Base-by-base conservation (phyloP, 148 eudicot species). In the Polygonum maritimum region DNA sequence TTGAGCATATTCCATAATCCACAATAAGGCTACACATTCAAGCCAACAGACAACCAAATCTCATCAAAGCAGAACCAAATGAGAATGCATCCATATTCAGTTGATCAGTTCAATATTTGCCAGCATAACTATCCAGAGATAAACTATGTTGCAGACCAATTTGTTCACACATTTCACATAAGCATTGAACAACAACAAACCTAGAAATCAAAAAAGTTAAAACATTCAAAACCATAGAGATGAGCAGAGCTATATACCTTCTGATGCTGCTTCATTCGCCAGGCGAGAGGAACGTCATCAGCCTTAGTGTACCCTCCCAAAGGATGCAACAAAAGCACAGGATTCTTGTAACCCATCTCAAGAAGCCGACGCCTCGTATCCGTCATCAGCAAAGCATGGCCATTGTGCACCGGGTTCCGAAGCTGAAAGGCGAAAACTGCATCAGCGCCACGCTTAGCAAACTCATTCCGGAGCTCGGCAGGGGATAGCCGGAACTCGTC, bases 351-450 rank as follows among this genome's bases (percentile, higher is more conserved):
- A 8, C 98, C 98, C 97, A 93, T 93, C 48, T 93, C 97, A 57
- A 93, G 91, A 76, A 93, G 97, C 75, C 97, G 76, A 19, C 88
- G 85, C 22, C 94, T 86, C 7, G 98, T 93, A 79, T 93, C 98
- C 5, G 94, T 93, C 98, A 91, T 93, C 71, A 93, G 79, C 79
- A 91, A 77, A 71, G 98, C 98, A 75, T 93, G 98, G 41, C 98
- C 97, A 70, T 93, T 93, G 84, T 93, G 98, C 58, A 93, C 97
- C 0, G 98, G 98, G 81, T 93, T 93, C 76, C 98, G 85, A 44
- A 93, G 97, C 88, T 93, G 98, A 82, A 93, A 93, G 13, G 98
- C 98, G 79, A 93, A 91, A 36, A 93, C 98, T 0, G 98, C 97
- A 81, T 93, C 98, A 9, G 97, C 98, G 81, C 86, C 77, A 6